phyloP scores from a whole-genome alignment of 78 protist species.

The Anaeramoeba flamelloides region DNA sequence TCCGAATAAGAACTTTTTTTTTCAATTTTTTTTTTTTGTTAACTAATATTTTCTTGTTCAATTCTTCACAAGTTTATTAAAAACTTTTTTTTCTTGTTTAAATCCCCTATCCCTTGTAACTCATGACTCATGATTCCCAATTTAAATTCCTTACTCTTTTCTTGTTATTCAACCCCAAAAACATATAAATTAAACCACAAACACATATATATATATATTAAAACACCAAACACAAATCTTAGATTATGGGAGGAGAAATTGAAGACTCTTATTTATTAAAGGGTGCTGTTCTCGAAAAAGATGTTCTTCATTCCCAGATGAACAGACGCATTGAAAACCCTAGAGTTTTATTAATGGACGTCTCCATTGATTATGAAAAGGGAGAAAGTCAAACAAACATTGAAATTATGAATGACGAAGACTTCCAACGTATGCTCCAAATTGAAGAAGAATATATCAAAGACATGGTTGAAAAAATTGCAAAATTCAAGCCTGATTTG shows the following conservation, averaged over 20 bases:
- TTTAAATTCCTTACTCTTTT: no score
- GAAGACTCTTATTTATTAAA: constrained; percentile 67
- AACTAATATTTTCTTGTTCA: no score
- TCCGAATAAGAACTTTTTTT: no score
- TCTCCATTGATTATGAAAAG: constrained; percentile 96
- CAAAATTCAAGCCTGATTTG: constrained; percentile 86
- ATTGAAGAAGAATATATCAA: constrained; percentile 82
- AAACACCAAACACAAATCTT: neutral
- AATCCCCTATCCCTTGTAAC: no score
- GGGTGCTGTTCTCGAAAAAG: constrained; percentile 96
- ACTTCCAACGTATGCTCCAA: constrained; percentile 50
- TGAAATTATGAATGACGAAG: constrained; percentile 68
- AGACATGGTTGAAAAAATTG: constrained; percentile 57
- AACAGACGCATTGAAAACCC: constrained; percentile 82
- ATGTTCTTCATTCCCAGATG: constrained; percentile 89
- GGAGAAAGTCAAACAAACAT: constrained; percentile 82
- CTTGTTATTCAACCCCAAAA: no score
- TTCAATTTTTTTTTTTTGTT: no score
- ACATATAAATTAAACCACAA: no score
- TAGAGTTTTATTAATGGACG: constrained; percentile 84
- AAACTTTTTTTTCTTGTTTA: no score
- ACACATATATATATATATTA: no score
- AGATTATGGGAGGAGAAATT: constrained; percentile 92
- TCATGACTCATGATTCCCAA: no score
- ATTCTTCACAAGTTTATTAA: no score